Base-by-base conservation (phyloP, 768 basidiomycete species). In the Phanerochaete carnosa region DNA sequence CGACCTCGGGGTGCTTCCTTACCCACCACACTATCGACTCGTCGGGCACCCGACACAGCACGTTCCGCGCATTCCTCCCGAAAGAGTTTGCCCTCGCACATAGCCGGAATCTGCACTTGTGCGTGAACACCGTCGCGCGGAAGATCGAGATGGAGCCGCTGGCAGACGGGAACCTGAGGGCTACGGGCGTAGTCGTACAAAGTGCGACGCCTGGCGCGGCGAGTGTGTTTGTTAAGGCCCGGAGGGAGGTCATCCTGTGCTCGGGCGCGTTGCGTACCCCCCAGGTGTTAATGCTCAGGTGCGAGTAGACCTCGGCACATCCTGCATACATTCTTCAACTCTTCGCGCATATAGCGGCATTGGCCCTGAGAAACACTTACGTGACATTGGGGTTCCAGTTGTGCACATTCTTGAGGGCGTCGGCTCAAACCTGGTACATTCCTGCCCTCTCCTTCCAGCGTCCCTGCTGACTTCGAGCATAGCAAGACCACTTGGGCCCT, bases 401-500 rank as follows among this genome's bases (percentile, higher is more conserved):
- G 29, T 55, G 23, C 54, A 39, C 19, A 30, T 6, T 22, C n/a
- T 55, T 11, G 26, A 26, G 16, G 54, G 54, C 23, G 54, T 55
- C 32, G 54, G 54, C 6, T 35, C 54, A 6, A 32, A 39, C 22
- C n/a, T 55, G 54, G 54, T 55, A 23, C 7, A 19, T 4, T 33
- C 54, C 12, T 33, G 30, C 37, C 16, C 16, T 35, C 15, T 35
- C 33, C 15, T 15, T 35, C 15, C 8, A 35, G 8, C 33, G 33
- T 15, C 7, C 15, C 7, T 7, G 8, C 33, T 3, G 25, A 29
- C 4, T 35, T 35, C 15, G 33, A 35, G 7, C 8, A 15, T 15
- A 55, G 54, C 54, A 55, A 55, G 54, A 55, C 35, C 54, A 55
- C 54, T 6, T 55, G 16, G 35, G 54, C 23, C 11, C 32, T 6